Conservation (phyloP, 306 rosid genomes). For the Prunus armeniaca region DNA sequence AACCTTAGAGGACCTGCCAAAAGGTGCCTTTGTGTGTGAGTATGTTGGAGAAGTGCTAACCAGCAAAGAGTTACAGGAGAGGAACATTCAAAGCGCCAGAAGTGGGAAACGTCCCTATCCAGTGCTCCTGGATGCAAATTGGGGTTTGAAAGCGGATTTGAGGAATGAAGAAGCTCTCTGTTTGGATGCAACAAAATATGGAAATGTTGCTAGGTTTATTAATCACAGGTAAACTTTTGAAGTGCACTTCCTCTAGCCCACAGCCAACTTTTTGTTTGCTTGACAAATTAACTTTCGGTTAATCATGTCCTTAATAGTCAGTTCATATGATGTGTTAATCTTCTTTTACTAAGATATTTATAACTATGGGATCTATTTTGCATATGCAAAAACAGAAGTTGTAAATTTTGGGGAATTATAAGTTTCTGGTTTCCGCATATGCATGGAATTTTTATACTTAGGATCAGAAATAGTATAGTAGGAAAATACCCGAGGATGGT, state of each 20-base stretch:
- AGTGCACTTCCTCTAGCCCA: slow-evolving; percentile 9
- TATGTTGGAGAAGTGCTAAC: slow-evolving; percentile 85
- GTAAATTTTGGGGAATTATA: background rate
- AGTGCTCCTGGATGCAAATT: slow-evolving; percentile 67
- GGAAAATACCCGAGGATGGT: background rate
- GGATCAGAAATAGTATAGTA: background rate
- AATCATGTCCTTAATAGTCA: background rate
- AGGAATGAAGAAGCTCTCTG: slow-evolving; percentile 72
- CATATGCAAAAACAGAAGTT: too few relatives aligned
- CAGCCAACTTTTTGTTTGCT: background rate
- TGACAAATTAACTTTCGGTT: background rate
- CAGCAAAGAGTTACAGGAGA: slow-evolving; percentile 53
- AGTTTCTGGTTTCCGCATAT: background rate
- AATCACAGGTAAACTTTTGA: slow-evolving; percentile 70
- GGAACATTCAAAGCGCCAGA: slow-evolving; percentile 45
- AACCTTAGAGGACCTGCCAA: slow-evolving; percentile 75
- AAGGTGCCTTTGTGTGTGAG: slow-evolving; percentile 93
- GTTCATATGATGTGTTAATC: background rate
- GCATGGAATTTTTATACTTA: background rate
- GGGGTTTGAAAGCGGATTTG: slow-evolving; percentile 51
- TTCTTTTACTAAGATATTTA: background rate
- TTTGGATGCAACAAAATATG: slow-evolving; percentile 80
- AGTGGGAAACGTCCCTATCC: slow-evolving; percentile 46
- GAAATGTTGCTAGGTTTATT: slow-evolving; percentile 85
- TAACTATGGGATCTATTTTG: background rate